Base-by-base conservation (phyloP, 2,329 filamentous ascomycete genomes). In the Pseudogymnoascus sp. region DNA sequence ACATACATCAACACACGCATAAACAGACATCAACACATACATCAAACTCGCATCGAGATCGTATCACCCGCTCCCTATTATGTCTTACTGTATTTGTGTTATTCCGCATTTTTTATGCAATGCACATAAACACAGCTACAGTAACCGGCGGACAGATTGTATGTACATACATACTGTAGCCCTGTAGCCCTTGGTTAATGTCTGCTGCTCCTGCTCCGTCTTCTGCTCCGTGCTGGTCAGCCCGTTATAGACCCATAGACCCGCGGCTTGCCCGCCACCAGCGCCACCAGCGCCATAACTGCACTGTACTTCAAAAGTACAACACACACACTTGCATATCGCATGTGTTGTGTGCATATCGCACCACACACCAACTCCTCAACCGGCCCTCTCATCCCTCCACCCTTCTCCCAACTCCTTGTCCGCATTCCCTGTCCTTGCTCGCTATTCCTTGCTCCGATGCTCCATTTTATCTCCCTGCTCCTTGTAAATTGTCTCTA, bases 301-400 rank as follows among this genome's bases (percentile, higher is more conserved):
- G 19, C 11, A 25, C 45, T 25, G 23, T 51, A 51, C 45, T 51
- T 51, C 6, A n/a, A 28, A 28, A 51, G 23, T 51, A 51, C 45
- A 51, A 51, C 14, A 51, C 19, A 13, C 45, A 51, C 39, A 43
- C 39, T 10, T 51, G 45, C 45, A 51, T 51, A 51, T 51, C 13
- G 45, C 45, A 51, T 51, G 45, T 28, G 45, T 51, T 51, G 45
- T 28, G 45, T 51, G 45, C 45, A 51, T 51, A 51, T 51, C 45
- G 45, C 45, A 51, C 45, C 45, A 51, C 45, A 51, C 45, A n/a
- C n/a, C n/a, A 21, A 31, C 28, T 8, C 28, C 28, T 19, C 23
- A 28, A 48, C 43, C 11, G 43, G 43, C 19, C 19, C 10, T 45
- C 41, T 23, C 23, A 2, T 23, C 23, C 23, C 23, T 25, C 6